Base-by-base conservation (phyloP, 2,329 filamentous ascomycete species). In the Pestalotiopsis sp. region DNA sequence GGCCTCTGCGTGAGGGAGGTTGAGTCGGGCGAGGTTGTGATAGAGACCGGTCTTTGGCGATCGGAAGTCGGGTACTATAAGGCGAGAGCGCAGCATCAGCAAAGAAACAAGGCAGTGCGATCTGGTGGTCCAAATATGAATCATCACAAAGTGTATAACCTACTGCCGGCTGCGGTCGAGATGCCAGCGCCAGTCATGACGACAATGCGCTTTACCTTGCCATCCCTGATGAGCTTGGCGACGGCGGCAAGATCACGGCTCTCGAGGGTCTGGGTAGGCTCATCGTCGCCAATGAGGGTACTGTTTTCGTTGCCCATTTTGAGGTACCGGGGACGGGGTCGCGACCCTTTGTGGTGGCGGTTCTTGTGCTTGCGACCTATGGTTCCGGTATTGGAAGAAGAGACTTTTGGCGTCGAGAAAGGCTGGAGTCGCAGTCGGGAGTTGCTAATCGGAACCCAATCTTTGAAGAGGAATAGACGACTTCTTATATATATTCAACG, bases 31-130 rank as follows among this genome's bases (percentile, higher is more conserved):
- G 20, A 99, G 90, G 77, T 98, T 98, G 75, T 93, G 91, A 80
- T 99, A 99, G 12, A 99, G 88, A 3, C 96, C 96, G 0, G 95
- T 98, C 68, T 94, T 92, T 71, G 95, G 95, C 2, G 94, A 97
- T 72, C 96, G 89, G 80, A 98, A 99, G 81, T 99, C 96, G 71
- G 96, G 96, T 71, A 99, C 95, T 81, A 84, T 82, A 38, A 9
- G 11, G 25, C 27, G n/a, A 36, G 59, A 17, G 25, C 20, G 38
- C 60, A 58, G 31, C 13, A 57, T 25, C 17, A 52, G 65, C 7
- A 25, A 63, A 3, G 52, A 12, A 11, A 20, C 7, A 38, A 41
- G 13, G 1, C 66, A 14, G 23, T 68, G 12, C 4, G 11, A 59
- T 59, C 6, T 2, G 27, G 57, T 20, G 7, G 7, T 36, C 2